Percentiles rank a stretch among this genome's conserved stretches.
Conservation (phyloP, 2,329 filamentous ascomycete species). For the Fusarium tanahbumbuense region DNA sequence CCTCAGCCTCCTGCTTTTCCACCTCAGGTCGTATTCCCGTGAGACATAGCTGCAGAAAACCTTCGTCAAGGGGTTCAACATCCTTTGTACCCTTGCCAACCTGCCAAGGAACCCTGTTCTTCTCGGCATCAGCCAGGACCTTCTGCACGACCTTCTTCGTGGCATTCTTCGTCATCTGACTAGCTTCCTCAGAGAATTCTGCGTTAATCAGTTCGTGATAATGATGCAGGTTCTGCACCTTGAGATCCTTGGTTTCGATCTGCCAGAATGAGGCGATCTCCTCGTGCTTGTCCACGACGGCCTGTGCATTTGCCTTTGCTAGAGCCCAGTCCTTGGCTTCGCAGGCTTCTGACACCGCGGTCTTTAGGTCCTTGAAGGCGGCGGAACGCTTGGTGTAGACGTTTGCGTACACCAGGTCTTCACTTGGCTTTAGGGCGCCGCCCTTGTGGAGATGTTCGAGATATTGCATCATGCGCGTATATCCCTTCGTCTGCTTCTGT, state of each 20-base stretch:
- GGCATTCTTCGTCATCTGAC: background rate
- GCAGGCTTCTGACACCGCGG: background rate
- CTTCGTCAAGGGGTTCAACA: conserved; percentile 10
- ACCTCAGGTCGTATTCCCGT: background rate
- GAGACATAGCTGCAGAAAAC: background rate
- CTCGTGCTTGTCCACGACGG: background rate
- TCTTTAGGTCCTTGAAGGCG: conserved; percentile 14
- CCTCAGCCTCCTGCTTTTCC: background rate
- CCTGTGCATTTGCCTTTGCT: background rate
- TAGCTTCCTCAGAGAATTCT: background rate
- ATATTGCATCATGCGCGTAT: conserved; percentile 7
- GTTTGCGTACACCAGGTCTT: conserved; percentile 10
- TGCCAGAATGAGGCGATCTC: conserved; percentile 8
- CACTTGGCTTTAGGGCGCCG: background rate
- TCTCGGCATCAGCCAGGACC: conserved; percentile 16
- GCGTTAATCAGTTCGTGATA: conserved; percentile 3
- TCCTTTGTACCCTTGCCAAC: background rate
- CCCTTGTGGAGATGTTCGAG: background rate
- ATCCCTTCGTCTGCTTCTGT: conserved; percentile 14
- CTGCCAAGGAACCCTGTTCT: conserved; percentile 6
- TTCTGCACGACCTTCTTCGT: background rate
- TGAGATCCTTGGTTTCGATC: background rate
- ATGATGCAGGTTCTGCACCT: conserved; percentile 9
- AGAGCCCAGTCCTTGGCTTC: background rate
- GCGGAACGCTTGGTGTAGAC: conserved; percentile 31